Evolutionary conservation across 129 eudicot genomes (phyloP).

Genomic region (Chrysanthemum lavandulifolium): DNA sequence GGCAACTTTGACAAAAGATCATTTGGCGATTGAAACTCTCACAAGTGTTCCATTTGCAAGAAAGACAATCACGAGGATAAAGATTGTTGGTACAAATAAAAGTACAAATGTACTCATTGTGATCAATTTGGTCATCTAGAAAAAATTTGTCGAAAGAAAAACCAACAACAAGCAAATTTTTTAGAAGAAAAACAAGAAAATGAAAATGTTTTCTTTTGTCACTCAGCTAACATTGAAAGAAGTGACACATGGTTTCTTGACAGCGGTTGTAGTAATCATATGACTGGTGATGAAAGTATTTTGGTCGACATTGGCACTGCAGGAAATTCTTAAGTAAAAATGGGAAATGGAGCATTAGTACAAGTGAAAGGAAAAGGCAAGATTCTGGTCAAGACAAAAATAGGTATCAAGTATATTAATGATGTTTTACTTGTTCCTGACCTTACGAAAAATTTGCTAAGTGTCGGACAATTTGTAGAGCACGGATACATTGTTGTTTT

Average conservation of each 20-base stretch:
- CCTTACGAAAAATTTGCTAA: background rate
- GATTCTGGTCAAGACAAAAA: background rate
- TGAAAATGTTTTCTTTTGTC: no score
- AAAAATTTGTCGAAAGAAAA: no score
- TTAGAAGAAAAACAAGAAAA: no score
- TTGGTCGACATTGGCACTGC: background rate
- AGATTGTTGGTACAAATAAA: no score
- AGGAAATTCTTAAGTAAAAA: background rate
- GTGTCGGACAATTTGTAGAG: background rate
- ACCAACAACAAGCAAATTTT: background rate
- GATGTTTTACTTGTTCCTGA: background rate
- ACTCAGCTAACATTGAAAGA: background rate
- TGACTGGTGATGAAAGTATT: background rate
- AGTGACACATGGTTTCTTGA: background rate
- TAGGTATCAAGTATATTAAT: background rate
- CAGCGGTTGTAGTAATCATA: background rate
- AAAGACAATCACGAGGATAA: no score
- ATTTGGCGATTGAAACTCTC: no score
- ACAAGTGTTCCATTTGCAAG: no score
- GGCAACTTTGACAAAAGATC: no score
- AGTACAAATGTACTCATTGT: no score
- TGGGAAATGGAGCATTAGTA: background rate
- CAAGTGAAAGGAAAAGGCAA: background rate
- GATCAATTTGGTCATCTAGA: no score
- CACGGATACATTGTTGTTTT: background rate